phyloP scores from a whole-genome alignment of 768 basidiomycete genomes.

The Mycena alexandri region DNA sequence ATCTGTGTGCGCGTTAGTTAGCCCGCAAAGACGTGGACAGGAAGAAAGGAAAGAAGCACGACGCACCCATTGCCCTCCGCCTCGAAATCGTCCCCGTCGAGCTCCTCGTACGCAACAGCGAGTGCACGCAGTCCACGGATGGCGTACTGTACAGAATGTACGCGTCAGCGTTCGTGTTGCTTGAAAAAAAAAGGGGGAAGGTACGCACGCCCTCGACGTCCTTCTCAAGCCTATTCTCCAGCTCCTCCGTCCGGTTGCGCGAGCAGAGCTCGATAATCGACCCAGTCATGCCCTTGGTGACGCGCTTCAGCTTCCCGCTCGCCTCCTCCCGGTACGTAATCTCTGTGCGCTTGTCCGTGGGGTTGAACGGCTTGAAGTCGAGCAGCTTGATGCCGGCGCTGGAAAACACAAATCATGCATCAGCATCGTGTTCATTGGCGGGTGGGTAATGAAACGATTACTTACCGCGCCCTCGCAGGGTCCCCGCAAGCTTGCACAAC shows the following conservation, averaged over 20 bases:
- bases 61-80: constrained; percentile 96
- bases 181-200: no score
- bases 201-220: constrained; percentile 99
- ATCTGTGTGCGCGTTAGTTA: no score
- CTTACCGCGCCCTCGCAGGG: constrained; percentile 71
- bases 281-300: constrained; percentile 99
- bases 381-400: constrained; percentile 90
- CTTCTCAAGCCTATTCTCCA: constrained; percentile 91
- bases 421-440: no score
- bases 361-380: constrained; percentile 99
- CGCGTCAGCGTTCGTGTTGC: no score
- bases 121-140: constrained; percentile 96
- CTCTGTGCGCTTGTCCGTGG: constrained; percentile 98
- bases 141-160: no score
- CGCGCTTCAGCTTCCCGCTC: constrained; percentile 94
- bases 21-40: no score
- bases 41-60: constrained; percentile 87
- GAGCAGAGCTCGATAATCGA: constrained; percentile 97
- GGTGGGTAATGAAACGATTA: no score
- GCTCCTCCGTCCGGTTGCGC: constrained; percentile 94
- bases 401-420: no score
- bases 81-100: constrained; percentile 85
- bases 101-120: constrained; percentile 94
- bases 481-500: constrained; percentile 87
- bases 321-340: constrained; percentile 97